Conservation (phyloP, 2,329 filamentous ascomycete genomes). For the Penicillium verrucosum region DNA sequence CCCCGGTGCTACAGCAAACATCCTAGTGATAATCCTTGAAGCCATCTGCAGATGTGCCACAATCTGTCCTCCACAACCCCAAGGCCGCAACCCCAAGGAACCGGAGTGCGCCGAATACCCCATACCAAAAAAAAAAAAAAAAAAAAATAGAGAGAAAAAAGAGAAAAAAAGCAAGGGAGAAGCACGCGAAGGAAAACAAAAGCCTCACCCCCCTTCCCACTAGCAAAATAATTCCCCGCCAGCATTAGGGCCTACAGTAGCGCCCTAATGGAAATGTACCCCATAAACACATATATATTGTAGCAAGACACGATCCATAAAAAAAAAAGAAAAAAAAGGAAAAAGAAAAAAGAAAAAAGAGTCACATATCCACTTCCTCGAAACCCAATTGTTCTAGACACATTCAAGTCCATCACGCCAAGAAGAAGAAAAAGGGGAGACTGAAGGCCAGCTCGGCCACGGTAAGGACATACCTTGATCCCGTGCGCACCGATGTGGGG, state of each 20-base stretch:
- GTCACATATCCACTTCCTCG: neutral
- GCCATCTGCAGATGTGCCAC: neutral
- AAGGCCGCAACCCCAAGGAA: neutral
- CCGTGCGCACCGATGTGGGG: conserved; percentile 8
- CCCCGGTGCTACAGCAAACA: neutral
- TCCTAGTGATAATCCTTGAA: neutral
- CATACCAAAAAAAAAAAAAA: neutral
- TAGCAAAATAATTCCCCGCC: neutral
- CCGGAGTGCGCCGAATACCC: neutral
- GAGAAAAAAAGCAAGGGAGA: neutral
- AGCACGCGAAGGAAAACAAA: neutral
- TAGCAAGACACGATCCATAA: neutral
- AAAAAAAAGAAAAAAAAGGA: neutral
- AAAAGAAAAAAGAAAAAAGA: neutral
- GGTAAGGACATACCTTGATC: neutral
- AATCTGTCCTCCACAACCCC: neutral
- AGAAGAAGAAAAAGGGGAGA: neutral
- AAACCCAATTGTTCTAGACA: neutral
- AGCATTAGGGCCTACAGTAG: conserved; percentile 2
- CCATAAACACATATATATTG: neutral
- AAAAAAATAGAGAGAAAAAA: neutral
- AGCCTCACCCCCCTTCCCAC: neutral
- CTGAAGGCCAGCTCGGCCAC: neutral
- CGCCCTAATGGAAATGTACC: neutral
- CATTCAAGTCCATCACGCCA: neutral